Evolutionary conservation across 331 rosid genomes (phyloP), one percentile per base, ranked within the genome.

Genomic region (Prunus yedoensis): DNA sequence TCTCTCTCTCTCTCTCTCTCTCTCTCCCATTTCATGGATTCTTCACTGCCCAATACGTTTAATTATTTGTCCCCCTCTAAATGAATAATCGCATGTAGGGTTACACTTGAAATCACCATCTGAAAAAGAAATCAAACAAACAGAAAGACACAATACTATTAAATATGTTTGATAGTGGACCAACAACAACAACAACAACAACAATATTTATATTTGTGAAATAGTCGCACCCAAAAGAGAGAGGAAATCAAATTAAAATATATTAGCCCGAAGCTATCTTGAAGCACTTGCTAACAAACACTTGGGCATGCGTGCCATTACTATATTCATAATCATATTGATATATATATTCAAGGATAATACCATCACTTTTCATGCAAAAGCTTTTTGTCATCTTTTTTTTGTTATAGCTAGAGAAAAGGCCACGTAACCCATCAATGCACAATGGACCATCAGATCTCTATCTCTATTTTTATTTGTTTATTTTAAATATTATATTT

Each of bases 211-310:
- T 35, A 35, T 6, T 35, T 5, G 41, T 6, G 8, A 35, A 7
- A 6, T 38, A 5, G 9, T 38, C 5, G 30, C 10, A 15, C 53
- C 23, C 66, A 21, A 72, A 71, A 23, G 45, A 41, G 45, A 41
- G 76, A 72, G 41, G 23, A n/a, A 56, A 32, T 72, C 3, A 41
- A 13, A 57, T 41, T 53, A 8, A 54, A 17, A 54, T 32, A 71
- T 18, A 58, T 18, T 59, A 27, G 30, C 18, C 17, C 35, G 60
- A 28, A 60, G 1, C 47, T 17, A 46, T 46, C 69, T 46, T 27
- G 57, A 25, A 50, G 69, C 69, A 73, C 77, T 73, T 45, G 67
- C 77, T 49, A 43, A 45, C 46, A 59, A 38, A 73, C 68, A 58
- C 49, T 60, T 10, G 49, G 32, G 59, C 69, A 61, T 45, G 77